Evolutionary conservation across 1,139 yeast genomes (phyloP).

Genomic region (Meyerozyma carpophila): DNA sequence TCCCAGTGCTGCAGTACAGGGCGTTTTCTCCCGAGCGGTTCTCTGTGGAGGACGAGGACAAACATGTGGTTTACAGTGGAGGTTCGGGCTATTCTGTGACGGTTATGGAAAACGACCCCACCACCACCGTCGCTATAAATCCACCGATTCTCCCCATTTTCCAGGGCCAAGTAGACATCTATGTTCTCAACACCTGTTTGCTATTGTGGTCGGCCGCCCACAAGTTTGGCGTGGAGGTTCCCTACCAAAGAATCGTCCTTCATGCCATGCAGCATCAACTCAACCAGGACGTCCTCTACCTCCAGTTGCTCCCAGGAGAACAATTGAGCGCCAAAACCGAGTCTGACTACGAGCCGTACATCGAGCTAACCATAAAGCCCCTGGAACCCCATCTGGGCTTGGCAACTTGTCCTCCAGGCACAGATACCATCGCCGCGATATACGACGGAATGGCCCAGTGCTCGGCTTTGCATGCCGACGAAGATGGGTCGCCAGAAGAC

Average conservation of each 20-base stretch:
- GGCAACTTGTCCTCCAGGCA: slow-evolving; percentile 7
- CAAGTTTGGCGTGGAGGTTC: slow-evolving; percentile 32
- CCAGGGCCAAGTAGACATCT: slow-evolving; percentile 19
- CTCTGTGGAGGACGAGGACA: slow-evolving; percentile 35
- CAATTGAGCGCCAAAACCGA: slow-evolving; percentile 3
- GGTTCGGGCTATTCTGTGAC: slow-evolving; percentile 16
- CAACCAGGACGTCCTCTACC: slow-evolving; percentile 17
- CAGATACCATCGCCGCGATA: slow-evolving; percentile 12
- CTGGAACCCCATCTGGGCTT: background rate
- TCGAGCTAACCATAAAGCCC: slow-evolving; percentile 14
- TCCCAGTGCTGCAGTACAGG: slow-evolving; percentile 27
- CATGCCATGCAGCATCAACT: slow-evolving; percentile 30
- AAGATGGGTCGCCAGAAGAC: slow-evolving; percentile 19
- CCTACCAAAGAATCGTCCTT: slow-evolving; percentile 33
- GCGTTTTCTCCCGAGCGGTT: slow-evolving; percentile 38
- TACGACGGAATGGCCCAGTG: slow-evolving; percentile 35
- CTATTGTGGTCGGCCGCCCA: slow-evolving; percentile 29
- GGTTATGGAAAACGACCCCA: slow-evolving; percentile 14
- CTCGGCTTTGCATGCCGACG: slow-evolving; percentile 33
- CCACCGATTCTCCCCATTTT: slow-evolving; percentile 9
- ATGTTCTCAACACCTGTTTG: slow-evolving; percentile 34
- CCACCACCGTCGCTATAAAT: slow-evolving; percentile 9
- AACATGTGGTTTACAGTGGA: slow-evolving; percentile 38
- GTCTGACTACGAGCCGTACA: slow-evolving; percentile 15
- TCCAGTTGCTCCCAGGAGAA: slow-evolving; percentile 22